Base-by-base conservation (phyloP, 2,329 filamentous ascomycete species). In the Macrophomina pseudophaseolina region DNA sequence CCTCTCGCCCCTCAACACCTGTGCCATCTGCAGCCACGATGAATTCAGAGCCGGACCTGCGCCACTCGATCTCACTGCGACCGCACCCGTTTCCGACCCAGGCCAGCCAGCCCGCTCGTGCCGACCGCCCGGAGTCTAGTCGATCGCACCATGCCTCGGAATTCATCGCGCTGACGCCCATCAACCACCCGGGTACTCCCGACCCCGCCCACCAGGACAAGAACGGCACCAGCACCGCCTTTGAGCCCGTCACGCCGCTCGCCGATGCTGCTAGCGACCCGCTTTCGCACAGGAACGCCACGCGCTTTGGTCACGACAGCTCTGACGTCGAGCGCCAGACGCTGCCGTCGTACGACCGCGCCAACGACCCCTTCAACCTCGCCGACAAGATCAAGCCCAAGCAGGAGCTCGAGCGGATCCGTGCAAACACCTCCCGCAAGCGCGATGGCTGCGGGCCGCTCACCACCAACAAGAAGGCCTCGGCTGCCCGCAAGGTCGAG, bases 291-390 rank as follows among this genome's bases (percentile, higher is more conserved):
- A 74, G 76, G 53, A 44, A 78, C 71, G 73, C 72, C 40, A 70
- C 73, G 40, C 70, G 74, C 28, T 74, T 72, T 56, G 70, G 73
- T 65, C 65, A 63, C 51, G 74, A 72, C 52, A 70, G 70, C 49
- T 72, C 67, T 65, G 81, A 84, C 64, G 72, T 83, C 68, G 83
- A 85, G 70, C 75, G 79, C 30, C 80, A 83, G 51, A 81, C 82
- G 46, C 79, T 86, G 7, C 88, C 90, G 0, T 83, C 83, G 8
- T 87, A 89, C 73, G 87, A 84, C 23, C 78, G 79, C 32, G 88
- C 89, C 70, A 90, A 87, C 73, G 94, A 98, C 72, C 94, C 94
- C 0, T 95, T 93, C 79, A 87, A 89, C 65, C 88, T 98, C 4
- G 88, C 91, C 0, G 86, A 87, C 2, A 88, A 87, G 64, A 87